Conservation (phyloP, 495 filamentous ascomycete species). For the Neurospora tetraspora region DNA sequence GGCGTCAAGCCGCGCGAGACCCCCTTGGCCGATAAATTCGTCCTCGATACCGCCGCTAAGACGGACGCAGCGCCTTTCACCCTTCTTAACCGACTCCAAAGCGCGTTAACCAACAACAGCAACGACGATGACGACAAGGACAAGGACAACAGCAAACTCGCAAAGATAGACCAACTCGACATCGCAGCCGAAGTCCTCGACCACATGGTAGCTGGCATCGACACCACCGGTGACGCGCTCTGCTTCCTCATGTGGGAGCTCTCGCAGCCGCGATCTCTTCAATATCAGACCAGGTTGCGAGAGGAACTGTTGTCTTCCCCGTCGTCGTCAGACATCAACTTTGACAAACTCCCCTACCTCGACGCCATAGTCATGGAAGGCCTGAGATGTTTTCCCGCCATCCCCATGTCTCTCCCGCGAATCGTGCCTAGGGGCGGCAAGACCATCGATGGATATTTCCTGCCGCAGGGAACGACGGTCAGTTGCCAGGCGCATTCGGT, state of each 20-base stretch:
- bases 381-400: constrained; percentile 49
- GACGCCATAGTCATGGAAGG: constrained; percentile 54
- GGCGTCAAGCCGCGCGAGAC: constrained; percentile 33
- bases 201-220: constrained; percentile 53
- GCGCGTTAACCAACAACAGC: not conserved
- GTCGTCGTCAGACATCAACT: constrained; percentile 9
- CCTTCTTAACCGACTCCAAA: constrained; percentile 33
- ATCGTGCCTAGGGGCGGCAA: constrained; percentile 45
- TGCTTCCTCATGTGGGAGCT: constrained; percentile 61
- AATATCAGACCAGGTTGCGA: constrained; percentile 36
- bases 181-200: constrained; percentile 40
- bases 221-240: constrained; percentile 55
- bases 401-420: constrained; percentile 57
- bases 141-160: not conserved
- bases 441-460: constrained; percentile 34
- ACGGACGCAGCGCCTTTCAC: constrained; percentile 32
- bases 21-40: constrained; percentile 34
- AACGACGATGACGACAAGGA: constrained; percentile 1
- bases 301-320: constrained; percentile 34
- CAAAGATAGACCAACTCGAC: constrained; percentile 26
- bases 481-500: constrained; percentile 46
- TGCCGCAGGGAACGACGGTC: constrained; percentile 41
- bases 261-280: constrained; percentile 39
- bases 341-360: constrained; percentile 48
- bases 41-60: constrained; percentile 26